These are phyloP conservation scores for Teunomyces gatunensis DNA, from an alignment of 805 yeast species.

Conservation along the genomic window DNA sequence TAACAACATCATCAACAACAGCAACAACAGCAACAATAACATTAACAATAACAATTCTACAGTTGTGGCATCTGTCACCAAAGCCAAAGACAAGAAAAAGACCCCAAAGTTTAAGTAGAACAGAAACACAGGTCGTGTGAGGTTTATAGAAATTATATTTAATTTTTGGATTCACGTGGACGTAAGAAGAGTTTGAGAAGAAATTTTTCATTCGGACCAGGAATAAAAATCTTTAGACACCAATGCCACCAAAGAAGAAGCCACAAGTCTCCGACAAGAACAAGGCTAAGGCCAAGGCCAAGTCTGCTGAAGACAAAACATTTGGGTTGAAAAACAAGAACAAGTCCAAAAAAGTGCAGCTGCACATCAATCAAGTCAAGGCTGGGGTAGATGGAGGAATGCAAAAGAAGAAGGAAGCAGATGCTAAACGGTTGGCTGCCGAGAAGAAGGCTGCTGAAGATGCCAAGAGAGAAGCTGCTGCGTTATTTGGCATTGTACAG, in stretches of 20 bases:
- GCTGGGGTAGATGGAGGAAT: slow-evolving; percentile 46
- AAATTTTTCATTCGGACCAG: too few relatives aligned
- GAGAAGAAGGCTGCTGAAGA: slow-evolving; percentile 90
- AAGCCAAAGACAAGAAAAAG: slow-evolving; percentile 17
- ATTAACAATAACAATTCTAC: slow-evolving; percentile 5
- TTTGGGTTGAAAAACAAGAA: slow-evolving; percentile 96
- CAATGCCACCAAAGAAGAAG: slow-evolving; percentile 77
- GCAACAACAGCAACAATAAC: background rate
- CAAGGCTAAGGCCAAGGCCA: slow-evolving; percentile 62
- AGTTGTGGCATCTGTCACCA: slow-evolving; percentile 8
- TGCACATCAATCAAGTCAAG: slow-evolving; percentile 47
- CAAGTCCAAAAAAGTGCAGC: slow-evolving; percentile 79
- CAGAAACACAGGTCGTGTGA: background rate
- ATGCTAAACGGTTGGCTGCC: slow-evolving; percentile 60
- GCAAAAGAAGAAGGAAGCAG: slow-evolving; percentile 73
- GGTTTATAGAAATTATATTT: slow-evolving; percentile 3
- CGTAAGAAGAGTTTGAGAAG: too few relatives aligned
- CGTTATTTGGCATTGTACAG: slow-evolving; percentile 64
- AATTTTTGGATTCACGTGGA: slow-evolving; percentile 2
- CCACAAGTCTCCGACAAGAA: slow-evolving; percentile 53
- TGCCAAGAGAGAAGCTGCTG: slow-evolving; percentile 84
- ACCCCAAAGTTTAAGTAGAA: slow-evolving; percentile 18
- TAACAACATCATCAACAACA: too few relatives aligned
- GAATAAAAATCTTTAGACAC: background rate
- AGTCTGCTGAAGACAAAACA: slow-evolving; percentile 78